Percentiles rank a stretch among this genome's conserved stretches.
Evolutionary conservation across 2,329 filamentous ascomycete genomes (phyloP).

Genomic region (Sporothrix humicola): DNA sequence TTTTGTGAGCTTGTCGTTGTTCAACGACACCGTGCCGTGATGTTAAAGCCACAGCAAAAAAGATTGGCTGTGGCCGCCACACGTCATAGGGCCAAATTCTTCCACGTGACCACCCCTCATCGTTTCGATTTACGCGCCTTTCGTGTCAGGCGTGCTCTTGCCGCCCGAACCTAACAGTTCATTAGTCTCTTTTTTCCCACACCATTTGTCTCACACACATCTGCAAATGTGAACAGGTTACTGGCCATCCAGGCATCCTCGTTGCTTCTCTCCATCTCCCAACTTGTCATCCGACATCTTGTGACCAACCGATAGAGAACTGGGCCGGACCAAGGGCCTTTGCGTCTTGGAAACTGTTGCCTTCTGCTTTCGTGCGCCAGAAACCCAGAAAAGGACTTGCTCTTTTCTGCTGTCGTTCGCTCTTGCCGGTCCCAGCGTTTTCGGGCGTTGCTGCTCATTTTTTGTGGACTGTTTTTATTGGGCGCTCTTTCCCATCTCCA

Average conservation of each 20-base stretch:
- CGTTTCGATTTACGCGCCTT: background rate
- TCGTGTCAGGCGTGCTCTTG: background rate
- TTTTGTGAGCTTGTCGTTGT: background rate
- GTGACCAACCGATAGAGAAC: constrained; percentile 7
- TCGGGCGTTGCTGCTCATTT: background rate
- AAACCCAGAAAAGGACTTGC: background rate
- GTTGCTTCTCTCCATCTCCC: constrained; percentile 2
- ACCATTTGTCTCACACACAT: background rate
- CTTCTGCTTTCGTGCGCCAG: background rate
- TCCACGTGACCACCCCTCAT: constrained; percentile 20
- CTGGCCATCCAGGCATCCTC: constrained; percentile 19
- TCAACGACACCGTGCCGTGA: background rate
- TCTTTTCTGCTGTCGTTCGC: constrained; percentile 15
- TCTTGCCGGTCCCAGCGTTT: background rate
- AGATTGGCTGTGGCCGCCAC: constrained; percentile 15
- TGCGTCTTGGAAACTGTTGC: background rate
- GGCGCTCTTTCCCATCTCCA: constrained; percentile 22
- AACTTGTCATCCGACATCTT: background rate
- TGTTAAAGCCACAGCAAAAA: constrained; percentile 29
- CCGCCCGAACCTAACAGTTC: constrained; percentile 17
- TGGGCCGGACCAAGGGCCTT: background rate
- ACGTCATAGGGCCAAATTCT: background rate
- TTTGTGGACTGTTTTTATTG: constrained; percentile 15
- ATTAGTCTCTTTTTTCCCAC: background rate
- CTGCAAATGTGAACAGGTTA: background rate